These are phyloP conservation scores for Purshia tridentata DNA, from an alignment of 306 rosid species.

Conservation along the genomic window DNA sequence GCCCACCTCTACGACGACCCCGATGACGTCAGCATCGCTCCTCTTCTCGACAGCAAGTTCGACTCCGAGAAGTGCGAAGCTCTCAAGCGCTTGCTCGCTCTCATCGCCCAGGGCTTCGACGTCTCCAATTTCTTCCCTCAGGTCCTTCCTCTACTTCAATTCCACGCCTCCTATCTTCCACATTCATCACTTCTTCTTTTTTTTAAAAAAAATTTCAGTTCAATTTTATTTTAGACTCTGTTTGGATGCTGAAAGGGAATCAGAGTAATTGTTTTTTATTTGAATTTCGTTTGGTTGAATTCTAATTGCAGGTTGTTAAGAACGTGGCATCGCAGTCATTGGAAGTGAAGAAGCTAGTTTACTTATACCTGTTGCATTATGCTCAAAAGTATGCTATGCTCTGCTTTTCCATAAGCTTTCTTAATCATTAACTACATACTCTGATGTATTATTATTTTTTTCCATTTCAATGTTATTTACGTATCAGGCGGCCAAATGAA, in stretches of 20 bases:
- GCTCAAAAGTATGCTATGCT: slow-evolving; percentile 79
- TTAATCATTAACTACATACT: not conserved
- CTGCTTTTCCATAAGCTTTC: not conserved
- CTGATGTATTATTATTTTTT: not conserved
- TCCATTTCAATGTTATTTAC: not conserved
- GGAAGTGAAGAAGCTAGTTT: slow-evolving; percentile 96
- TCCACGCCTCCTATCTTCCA: too few species aligned
- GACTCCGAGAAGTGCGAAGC: slow-evolving; percentile 96
- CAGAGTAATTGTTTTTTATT: not conserved
- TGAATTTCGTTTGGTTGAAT: slow-evolving; percentile 13
- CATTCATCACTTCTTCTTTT: too few species aligned
- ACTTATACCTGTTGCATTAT: slow-evolving; percentile 90
- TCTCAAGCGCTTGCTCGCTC: slow-evolving; percentile 92
- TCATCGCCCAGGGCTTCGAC: slow-evolving; percentile 94
- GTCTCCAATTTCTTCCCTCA: slow-evolving; percentile 95
- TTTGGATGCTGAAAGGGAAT: not conserved
- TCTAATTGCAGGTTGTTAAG: slow-evolving; percentile 77
- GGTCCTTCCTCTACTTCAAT: slow-evolving; percentile 31
- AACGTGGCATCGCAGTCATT: slow-evolving; percentile 85
- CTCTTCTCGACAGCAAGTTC: slow-evolving; percentile 87
- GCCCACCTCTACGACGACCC: slow-evolving; percentile 99
- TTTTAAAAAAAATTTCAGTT: too few species aligned
- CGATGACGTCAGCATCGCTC: slow-evolving; percentile 77
- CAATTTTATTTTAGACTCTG: not conserved
- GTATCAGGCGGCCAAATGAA: slow-evolving; percentile 85